A percentile compares a stretch with the other conserved stretches of the same genome.
Conservation (phyloP, 371 early-diverging fungal genomes). For the Syncephalastrum monosporum region DNA sequence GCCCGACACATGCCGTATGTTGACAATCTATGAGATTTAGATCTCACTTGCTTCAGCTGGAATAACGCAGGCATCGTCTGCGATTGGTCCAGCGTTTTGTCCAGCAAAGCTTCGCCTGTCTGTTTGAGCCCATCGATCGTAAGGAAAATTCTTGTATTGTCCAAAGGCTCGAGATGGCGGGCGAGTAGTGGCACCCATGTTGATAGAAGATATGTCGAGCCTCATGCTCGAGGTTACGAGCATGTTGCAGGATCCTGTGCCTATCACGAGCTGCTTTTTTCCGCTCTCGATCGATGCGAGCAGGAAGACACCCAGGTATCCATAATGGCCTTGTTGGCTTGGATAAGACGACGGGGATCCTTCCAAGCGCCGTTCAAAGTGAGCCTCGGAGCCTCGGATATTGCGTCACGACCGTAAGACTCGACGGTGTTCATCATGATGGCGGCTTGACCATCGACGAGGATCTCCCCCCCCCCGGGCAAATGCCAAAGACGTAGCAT, state of each 20-base stretch:
- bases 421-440: conserved; percentile 10
- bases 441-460: conserved; percentile 1
- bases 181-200: background rate
- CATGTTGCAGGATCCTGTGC: conserved; percentile 1
- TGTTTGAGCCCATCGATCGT: background rate
- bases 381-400: conserved; percentile 9
- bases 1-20: too few relatives aligned
- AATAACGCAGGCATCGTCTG: too few relatives aligned
- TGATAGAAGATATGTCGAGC: background rate
- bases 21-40: background rate
- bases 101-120: background rate
- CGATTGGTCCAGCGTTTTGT: background rate
- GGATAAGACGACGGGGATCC: background rate
- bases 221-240: conserved; percentile 8
- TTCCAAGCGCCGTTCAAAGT: conserved; percentile 7
- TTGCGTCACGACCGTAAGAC: conserved; percentile 3
- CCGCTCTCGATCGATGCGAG: background rate
- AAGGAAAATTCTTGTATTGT: background rate
- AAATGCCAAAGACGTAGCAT: background rate
- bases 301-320: background rate
- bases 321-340: background rate
- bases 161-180: background rate
- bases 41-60: too few relatives aligned
- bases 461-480: conserved; percentile 1
- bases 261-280: background rate